Evolutionary conservation across 352 stramenopile genomes (phyloP).

Genomic region (Phytophthora nicotianae): DNA sequence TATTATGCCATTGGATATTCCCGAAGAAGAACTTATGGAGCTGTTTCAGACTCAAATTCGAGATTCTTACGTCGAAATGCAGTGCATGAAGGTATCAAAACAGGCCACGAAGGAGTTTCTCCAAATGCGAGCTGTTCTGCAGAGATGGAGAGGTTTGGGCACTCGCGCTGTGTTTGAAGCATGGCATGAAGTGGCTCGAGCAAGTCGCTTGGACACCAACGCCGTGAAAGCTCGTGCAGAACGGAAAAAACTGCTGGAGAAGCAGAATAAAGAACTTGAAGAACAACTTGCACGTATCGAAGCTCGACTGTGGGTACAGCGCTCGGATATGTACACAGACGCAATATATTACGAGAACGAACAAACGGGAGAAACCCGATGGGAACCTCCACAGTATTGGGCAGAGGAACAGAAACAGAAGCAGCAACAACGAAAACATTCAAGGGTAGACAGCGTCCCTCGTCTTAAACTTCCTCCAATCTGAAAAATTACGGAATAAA

Average conservation of each 20-base stretch:
- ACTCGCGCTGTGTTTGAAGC: constrained; percentile 62
- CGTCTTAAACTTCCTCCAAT: constrained; percentile 35
- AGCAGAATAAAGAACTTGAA: constrained; percentile 55
- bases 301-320: constrained; percentile 53
- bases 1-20: constrained; percentile 30
- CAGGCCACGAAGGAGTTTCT: constrained; percentile 64
- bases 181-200: constrained; percentile 59
- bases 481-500: constrained; percentile 6
- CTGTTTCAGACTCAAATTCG: constrained; percentile 55
- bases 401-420: constrained; percentile 52
- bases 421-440: constrained; percentile 17
- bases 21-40: constrained; percentile 50
- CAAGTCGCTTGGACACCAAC: constrained; percentile 37
- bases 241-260: constrained; percentile 49
- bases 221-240: constrained; percentile 37
- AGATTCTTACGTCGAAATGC: constrained; percentile 54
- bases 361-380: constrained; percentile 52
- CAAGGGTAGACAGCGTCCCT: constrained; percentile 15
- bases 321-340: constrained; percentile 72
- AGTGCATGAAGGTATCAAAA: constrained; percentile 47
- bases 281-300: constrained; percentile 55
- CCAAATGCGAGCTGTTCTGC: constrained; percentile 60
- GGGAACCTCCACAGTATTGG: constrained; percentile 60
- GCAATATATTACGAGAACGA: constrained; percentile 68
- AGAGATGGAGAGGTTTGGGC: constrained; percentile 58